Evolutionary conservation across 2,329 filamentous ascomycete species (phyloP).

Genomic region (Fusarium miscanthi): DNA sequence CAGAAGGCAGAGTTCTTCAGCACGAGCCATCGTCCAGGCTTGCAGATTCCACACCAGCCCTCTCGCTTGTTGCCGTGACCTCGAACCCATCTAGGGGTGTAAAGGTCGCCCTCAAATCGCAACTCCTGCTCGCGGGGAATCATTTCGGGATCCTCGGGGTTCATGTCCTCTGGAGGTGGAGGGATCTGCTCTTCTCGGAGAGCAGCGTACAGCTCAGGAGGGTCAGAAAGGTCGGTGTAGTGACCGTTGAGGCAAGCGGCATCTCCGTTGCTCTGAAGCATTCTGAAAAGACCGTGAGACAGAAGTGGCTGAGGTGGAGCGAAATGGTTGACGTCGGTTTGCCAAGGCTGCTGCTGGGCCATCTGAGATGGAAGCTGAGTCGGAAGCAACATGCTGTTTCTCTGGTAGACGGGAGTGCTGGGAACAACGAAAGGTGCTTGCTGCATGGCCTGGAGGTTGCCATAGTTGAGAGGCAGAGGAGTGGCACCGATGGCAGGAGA

Average conservation of each 20-base stretch:
- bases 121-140: slow-evolving; percentile 82
- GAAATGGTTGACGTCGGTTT: slow-evolving; percentile 63
- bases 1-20: slow-evolving; percentile 92
- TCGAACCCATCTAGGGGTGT: slow-evolving; percentile 85
- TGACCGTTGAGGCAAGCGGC: slow-evolving; percentile 74
- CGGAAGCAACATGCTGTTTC: slow-evolving; percentile 68
- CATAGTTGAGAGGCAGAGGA: slow-evolving; percentile 64
- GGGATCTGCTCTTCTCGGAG: slow-evolving; percentile 78
- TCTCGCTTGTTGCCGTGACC: slow-evolving; percentile 89
- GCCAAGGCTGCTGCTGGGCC: slow-evolving; percentile 61
- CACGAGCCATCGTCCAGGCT: slow-evolving; percentile 85
- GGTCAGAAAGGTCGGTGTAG: slow-evolving; percentile 78
- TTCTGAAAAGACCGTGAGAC: slow-evolving; percentile 78
- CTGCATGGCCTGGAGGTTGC: slow-evolving; percentile 65
- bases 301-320: slow-evolving; percentile 71
- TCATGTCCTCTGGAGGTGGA: slow-evolving; percentile 84
- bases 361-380: slow-evolving; percentile 62
- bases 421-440: slow-evolving; percentile 67
- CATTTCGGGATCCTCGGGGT: slow-evolving; percentile 79
- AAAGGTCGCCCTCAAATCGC: slow-evolving; percentile 82
- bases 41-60: slow-evolving; percentile 91
- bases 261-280: slow-evolving; percentile 80
- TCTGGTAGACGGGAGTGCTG: slow-evolving; percentile 61
- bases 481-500: slow-evolving; percentile 58
- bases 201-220: slow-evolving; percentile 80